phyloP scores from a whole-genome alignment of 2,329 filamentous ascomycete genomes.

The Scedosporium aurantiacum region DNA sequence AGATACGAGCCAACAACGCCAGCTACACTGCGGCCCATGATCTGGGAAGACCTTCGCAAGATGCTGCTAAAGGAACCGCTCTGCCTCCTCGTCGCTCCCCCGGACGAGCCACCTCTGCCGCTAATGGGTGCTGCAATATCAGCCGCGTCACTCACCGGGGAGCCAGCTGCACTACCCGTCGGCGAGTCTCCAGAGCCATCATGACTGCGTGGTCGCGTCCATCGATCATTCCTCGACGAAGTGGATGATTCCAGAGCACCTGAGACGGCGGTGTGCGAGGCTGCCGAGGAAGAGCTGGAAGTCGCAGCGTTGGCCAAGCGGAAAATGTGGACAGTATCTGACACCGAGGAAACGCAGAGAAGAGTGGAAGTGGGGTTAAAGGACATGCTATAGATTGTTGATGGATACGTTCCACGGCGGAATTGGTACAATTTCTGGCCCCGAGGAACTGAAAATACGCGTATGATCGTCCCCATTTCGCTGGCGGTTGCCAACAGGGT shows the following conservation, averaged over 20 bases:
- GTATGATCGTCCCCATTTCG: conserved; percentile 94
- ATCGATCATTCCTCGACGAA: conserved; percentile 37
- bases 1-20: conserved; percentile 86
- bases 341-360: conserved; percentile 89
- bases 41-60: conserved; percentile 86
- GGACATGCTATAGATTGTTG: conserved; percentile 96
- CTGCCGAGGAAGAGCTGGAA: conserved; percentile 12
- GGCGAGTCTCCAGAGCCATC: conserved; percentile 46
- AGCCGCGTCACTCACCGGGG: conserved; percentile 35
- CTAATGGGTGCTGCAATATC: conserved; percentile 23
- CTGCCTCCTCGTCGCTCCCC: conserved; percentile 30
- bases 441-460: conserved; percentile 84
- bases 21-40: conserved; percentile 80
- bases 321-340: conserved; percentile 95
- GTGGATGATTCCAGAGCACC: conserved; percentile 26
- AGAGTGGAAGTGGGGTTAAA: conserved; percentile 93
- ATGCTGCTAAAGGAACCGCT: conserved; percentile 82
- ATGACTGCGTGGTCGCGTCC: conserved; percentile 40
- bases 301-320: conserved; percentile 50
- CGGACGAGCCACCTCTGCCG: conserved; percentile 15
- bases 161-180: conserved; percentile 26
- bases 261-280: conserved; percentile 18
- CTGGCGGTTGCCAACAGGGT: conserved; percentile 88
- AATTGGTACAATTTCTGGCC: conserved; percentile 95
- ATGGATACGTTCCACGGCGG: conserved; percentile 86